A percentile compares a stretch with the other conserved stretches of the same genome.
These are phyloP conservation scores for Sarocladiaceae sp. DNA, from an alignment of 2,329 filamentous ascomycete species.

Conservation along the genomic window DNA sequence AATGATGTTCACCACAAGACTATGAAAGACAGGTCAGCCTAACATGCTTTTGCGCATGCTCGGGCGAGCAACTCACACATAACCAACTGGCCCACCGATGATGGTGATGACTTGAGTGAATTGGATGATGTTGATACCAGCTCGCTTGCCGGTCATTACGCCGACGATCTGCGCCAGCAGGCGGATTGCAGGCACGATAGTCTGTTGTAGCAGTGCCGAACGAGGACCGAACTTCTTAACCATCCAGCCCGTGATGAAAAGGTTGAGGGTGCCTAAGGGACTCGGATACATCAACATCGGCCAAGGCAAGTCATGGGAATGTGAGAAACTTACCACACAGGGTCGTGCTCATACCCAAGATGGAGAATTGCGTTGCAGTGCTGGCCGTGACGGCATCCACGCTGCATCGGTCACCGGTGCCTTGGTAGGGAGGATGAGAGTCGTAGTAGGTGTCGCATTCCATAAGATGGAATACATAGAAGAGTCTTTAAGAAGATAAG, in stretches of 20 bases:
- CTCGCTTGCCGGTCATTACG: slow-evolving; percentile 51
- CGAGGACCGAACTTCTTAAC: slow-evolving; percentile 62
- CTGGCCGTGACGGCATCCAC: slow-evolving; percentile 56
- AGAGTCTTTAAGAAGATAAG: slow-evolving; percentile 24
- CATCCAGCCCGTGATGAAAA: slow-evolving; percentile 61
- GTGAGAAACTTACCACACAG: slow-evolving; percentile 51
- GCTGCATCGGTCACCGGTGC: slow-evolving; percentile 48
- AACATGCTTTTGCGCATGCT: neutral
- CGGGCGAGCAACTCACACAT: slow-evolving; percentile 37
- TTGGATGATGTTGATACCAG: slow-evolving; percentile 64
- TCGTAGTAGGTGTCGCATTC: slow-evolving; percentile 64
- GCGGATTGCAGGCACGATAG: slow-evolving; percentile 57
- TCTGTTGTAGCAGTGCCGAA: slow-evolving; percentile 54
- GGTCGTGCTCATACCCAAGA: slow-evolving; percentile 61
- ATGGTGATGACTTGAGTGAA: slow-evolving; percentile 61
- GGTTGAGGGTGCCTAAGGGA: slow-evolving; percentile 54
- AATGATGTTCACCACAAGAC: slow-evolving; percentile 60
- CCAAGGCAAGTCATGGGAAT: neutral
- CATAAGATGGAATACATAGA: slow-evolving; percentile 67
- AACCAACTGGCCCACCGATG: slow-evolving; percentile 62
- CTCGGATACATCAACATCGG: slow-evolving; percentile 11
- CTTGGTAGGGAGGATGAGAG: slow-evolving; percentile 43
- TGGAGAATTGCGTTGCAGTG: slow-evolving; percentile 56
- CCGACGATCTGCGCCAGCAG: slow-evolving; percentile 59
- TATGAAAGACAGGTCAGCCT: slow-evolving; percentile 14